Percentiles rank a stretch among this genome's conserved stretches.
phyloP scores from a whole-genome alignment of 768 basidiomycete species.

The Boletus patriciae region DNA sequence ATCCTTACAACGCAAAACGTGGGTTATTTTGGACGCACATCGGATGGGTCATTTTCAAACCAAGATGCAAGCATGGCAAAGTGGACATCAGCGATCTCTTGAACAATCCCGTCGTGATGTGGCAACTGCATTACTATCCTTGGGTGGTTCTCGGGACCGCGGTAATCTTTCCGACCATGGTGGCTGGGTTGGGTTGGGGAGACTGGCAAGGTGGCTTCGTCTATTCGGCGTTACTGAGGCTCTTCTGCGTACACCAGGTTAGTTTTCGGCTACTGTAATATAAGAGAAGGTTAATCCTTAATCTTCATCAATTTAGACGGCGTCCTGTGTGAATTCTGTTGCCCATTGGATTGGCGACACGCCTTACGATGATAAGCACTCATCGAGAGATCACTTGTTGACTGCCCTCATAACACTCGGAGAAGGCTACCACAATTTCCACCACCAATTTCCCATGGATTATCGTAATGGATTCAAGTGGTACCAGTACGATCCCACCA shows the following conservation, averaged over 20 bases:
- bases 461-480: slow-evolving; percentile 93
- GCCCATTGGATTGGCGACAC: slow-evolving; percentile 3
- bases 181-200: slow-evolving; percentile 4
- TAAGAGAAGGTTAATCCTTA: neutral
- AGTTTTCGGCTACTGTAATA: no score
- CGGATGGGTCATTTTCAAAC: slow-evolving; percentile 1
- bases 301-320: neutral
- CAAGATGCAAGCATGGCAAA: neutral
- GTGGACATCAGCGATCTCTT: slow-evolving; percentile 4
- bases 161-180: neutral
- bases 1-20: slow-evolving; percentile 1
- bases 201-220: slow-evolving; percentile 7
- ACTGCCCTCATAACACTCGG: slow-evolving; percentile 38
- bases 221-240: slow-evolving; percentile 1
- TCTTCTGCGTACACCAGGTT: slow-evolving; percentile 3
- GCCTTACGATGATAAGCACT: slow-evolving; percentile 2
- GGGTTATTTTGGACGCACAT: neutral
- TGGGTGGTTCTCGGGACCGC: neutral
- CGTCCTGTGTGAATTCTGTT: slow-evolving; percentile 1
- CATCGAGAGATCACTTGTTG: neutral
- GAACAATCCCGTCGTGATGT: slow-evolving; percentile 1
- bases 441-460: slow-evolving; percentile 96
- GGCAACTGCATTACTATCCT: slow-evolving; percentile 3
- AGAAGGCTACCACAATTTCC: slow-evolving; percentile 98
- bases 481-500: slow-evolving; percentile 91